Conservation (phyloP, 169 alveolate genomes). For the Plasmodium coatneyi region DNA sequence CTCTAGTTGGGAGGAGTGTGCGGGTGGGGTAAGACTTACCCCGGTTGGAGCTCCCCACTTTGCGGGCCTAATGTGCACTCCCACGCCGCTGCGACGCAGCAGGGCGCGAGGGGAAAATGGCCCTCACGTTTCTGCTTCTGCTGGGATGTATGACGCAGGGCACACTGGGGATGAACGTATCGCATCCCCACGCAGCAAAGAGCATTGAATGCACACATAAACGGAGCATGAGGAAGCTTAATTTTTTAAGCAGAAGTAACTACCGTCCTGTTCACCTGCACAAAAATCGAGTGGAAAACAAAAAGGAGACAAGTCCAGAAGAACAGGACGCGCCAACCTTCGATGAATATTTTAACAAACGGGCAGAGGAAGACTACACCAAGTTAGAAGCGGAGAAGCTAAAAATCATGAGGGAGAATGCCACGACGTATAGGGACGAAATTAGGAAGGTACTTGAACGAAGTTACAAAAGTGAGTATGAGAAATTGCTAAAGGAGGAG, state of each 20-base stretch:
- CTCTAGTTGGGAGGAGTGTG: neutral
- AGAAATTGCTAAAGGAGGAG: slow-evolving; percentile 41
- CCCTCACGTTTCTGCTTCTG: neutral
- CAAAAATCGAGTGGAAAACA: neutral
- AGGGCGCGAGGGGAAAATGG: neutral
- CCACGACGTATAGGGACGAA: slow-evolving; percentile 16
- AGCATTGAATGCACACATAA: neutral
- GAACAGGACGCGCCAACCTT: neutral
- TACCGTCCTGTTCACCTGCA: neutral
- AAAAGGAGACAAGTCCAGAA: neutral
- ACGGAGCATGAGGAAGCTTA: neutral
- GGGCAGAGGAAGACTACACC: slow-evolving; percentile 50
- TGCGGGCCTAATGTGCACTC: neutral
- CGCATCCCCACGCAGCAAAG: neutral
- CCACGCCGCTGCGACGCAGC: neutral
- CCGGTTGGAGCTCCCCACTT: neutral
- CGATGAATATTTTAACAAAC: slow-evolving; percentile 67
- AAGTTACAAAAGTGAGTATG: slow-evolving; percentile 58
- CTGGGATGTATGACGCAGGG: neutral
- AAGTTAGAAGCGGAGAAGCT: slow-evolving; percentile 67
- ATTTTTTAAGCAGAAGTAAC: neutral
- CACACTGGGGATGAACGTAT: neutral
- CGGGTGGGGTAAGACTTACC: neutral
- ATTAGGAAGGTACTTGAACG: slow-evolving; percentile 30
- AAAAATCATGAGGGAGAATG: slow-evolving; percentile 44